These are phyloP conservation scores for Herpotrichia juniperi DNA, from an alignment of 2,329 filamentous ascomycete genomes.

Conservation along the genomic window DNA sequence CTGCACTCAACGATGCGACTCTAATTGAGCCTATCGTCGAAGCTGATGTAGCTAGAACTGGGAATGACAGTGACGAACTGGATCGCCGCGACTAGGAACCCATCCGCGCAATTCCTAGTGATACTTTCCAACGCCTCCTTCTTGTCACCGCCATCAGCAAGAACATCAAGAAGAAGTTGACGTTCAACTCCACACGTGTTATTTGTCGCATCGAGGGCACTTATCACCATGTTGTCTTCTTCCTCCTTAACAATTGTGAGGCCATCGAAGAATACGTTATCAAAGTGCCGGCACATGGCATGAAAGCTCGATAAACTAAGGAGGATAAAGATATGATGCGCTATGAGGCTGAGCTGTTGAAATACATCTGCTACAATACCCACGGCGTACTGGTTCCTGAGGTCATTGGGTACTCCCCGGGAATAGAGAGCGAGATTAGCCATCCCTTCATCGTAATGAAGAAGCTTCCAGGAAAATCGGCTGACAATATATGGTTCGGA, in stretches of 20 bases:
- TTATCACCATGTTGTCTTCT: conserved; percentile 13
- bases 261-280: conserved; percentile 2
- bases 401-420: conserved; percentile 17
- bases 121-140: neutral
- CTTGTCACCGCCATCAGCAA: too few species aligned
- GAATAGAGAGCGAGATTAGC: conserved; percentile 16
- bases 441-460: conserved; percentile 27
- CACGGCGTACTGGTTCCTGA: conserved; percentile 19
- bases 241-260: conserved; percentile 1
- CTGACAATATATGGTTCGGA: conserved; percentile 16
- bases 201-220: conserved; percentile 9
- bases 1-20: too few species aligned
- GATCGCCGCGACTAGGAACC: conserved; percentile 7
- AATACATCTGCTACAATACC: conserved; percentile 12
- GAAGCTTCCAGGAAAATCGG: conserved; percentile 14
- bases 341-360: conserved; percentile 17
- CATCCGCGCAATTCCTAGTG: conserved; percentile 4
- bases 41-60: too few species aligned
- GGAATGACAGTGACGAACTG: neutral
- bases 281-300: neutral
- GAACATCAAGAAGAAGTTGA: neutral
- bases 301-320: conserved; percentile 5
- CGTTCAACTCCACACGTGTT: neutral
- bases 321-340: conserved; percentile 11
- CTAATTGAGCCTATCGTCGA: too few species aligned